phyloP scores from a whole-genome alignment of 441 rosid genomes.

The Hypseocharis bilobata region DNA sequence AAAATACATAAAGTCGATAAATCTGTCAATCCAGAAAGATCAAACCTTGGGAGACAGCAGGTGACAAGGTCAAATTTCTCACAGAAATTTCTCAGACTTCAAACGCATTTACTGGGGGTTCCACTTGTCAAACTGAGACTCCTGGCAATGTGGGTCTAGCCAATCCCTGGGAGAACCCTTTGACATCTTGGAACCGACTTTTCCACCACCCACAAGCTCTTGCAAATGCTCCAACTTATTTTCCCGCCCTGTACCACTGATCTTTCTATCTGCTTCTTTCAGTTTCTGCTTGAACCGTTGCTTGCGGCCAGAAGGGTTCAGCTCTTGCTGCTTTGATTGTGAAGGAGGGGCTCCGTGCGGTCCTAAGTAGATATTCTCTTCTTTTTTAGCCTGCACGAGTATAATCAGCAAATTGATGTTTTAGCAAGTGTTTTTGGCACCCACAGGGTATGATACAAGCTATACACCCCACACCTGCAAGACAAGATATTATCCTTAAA shows the following conservation, averaged over 20 bases:
- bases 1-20: slow-evolving; percentile 20
- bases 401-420: background rate
- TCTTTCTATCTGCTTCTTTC: slow-evolving; percentile 63
- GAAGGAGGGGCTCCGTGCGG: slow-evolving; percentile 87
- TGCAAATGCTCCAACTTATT: slow-evolving; percentile 67
- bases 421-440: background rate
- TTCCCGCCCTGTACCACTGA: slow-evolving; percentile 58
- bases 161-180: slow-evolving; percentile 61
- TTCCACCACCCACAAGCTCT: slow-evolving; percentile 62
- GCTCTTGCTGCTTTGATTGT: slow-evolving; percentile 51
- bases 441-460: no score
- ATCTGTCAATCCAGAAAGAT: slow-evolving; percentile 18
- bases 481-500: no score
- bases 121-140: slow-evolving; percentile 64
- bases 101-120: slow-evolving; percentile 31
- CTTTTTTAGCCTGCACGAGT: slow-evolving; percentile 36
- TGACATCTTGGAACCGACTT: slow-evolving; percentile 28
- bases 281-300: slow-evolving; percentile 76
- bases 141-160: slow-evolving; percentile 87
- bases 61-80: background rate
- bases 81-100: slow-evolving; percentile 11
- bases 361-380: slow-evolving; percentile 73
- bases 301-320: slow-evolving; percentile 50
- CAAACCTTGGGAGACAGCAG: slow-evolving; percentile 6
- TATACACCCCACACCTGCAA: no score